phyloP scores from a whole-genome alignment of 768 basidiomycete genomes.

The Chalciporus pseudorubinellus region DNA sequence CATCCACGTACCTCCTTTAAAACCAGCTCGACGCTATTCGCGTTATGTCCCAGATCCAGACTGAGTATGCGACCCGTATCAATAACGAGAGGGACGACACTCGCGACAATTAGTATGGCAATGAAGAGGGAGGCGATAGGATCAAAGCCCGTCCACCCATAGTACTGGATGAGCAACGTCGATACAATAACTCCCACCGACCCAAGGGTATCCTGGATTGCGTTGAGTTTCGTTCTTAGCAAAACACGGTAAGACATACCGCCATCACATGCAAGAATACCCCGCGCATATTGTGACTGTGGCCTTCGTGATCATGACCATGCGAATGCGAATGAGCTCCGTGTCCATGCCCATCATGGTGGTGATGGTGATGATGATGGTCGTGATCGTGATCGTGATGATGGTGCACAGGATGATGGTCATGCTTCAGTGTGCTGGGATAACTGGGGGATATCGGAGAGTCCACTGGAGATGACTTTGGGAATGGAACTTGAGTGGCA shows the following conservation, averaged over 20 bases:
- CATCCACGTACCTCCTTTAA: conserved; percentile 55
- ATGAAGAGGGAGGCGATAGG: conserved; percentile 98
- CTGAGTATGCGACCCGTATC: conserved; percentile 89
- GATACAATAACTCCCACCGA: conserved; percentile 98
- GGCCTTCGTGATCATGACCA: conserved; percentile 66
- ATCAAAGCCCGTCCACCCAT: conserved; percentile 99
- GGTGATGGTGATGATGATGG: neutral
- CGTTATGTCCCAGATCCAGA: conserved; percentile 75
- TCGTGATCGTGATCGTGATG: conserved; percentile 5
- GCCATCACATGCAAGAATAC: conserved; percentile 98
- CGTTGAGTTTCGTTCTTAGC: conserved; percentile 6
- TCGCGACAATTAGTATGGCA: conserved; percentile 90
- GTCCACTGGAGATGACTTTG: conserved; percentile 25
- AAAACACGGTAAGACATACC: conserved; percentile 41
- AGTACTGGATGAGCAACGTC: conserved; percentile 90
- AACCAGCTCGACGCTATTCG: conserved; percentile 52
- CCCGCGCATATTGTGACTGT: conserved; percentile 98
- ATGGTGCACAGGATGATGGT: conserved; percentile 39
- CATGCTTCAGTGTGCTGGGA: conserved; percentile 46
- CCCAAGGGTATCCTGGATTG: conserved; percentile 80
- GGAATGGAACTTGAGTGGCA: conserved; percentile 25
- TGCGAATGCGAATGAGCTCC: conserved; percentile 55
- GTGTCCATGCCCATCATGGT: conserved; percentile 33
- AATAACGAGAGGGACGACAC: conserved; percentile 91
- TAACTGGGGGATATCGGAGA: conserved; percentile 70